Percentiles rank a stretch among this genome's conserved stretches.
Conservation (phyloP, 345 rosid genomes). For the Populus tremula region DNA sequence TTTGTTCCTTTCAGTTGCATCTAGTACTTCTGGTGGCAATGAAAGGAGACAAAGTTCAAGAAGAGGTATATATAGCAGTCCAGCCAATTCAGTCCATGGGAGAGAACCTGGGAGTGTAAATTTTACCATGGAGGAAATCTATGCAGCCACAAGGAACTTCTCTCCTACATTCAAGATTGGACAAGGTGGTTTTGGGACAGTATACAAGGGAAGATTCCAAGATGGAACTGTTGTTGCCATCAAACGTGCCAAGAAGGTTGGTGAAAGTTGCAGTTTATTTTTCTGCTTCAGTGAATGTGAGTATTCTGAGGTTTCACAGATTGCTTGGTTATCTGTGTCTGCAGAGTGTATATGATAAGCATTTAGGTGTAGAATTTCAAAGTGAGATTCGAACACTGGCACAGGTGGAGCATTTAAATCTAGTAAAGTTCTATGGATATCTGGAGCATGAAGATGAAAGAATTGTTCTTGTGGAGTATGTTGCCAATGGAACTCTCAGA, state of each 20-base stretch:
- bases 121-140: slow-evolving; percentile 65
- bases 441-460: slow-evolving; percentile 68
- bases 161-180: slow-evolving; percentile 81
- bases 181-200: slow-evolving; percentile 90
- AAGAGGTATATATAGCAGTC: slow-evolving; percentile 33
- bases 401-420: slow-evolving; percentile 74
- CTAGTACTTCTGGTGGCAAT: slow-evolving; percentile 32
- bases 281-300: neutral
- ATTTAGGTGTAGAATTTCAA: slow-evolving; percentile 68
- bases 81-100: slow-evolving; percentile 28
- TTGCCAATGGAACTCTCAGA: slow-evolving; percentile 84
- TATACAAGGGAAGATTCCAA: slow-evolving; percentile 71
- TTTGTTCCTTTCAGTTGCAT: slow-evolving; percentile 19
- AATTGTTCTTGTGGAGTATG: slow-evolving; percentile 73
- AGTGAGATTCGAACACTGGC: slow-evolving; percentile 75
- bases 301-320: neutral
- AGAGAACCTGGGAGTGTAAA: slow-evolving; percentile 42
- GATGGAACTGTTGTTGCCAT: slow-evolving; percentile 78
- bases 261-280: neutral
- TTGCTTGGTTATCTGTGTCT: slow-evolving; percentile 9
- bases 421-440: slow-evolving; percentile 75
- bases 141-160: slow-evolving; percentile 68
- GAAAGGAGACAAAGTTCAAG: slow-evolving; percentile 45
- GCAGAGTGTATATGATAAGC: slow-evolving; percentile 77
- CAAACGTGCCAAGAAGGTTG: slow-evolving; percentile 89